Conservation (phyloP, 2,329 filamentous ascomycete genomes). For the Fusarium sp. region DNA sequence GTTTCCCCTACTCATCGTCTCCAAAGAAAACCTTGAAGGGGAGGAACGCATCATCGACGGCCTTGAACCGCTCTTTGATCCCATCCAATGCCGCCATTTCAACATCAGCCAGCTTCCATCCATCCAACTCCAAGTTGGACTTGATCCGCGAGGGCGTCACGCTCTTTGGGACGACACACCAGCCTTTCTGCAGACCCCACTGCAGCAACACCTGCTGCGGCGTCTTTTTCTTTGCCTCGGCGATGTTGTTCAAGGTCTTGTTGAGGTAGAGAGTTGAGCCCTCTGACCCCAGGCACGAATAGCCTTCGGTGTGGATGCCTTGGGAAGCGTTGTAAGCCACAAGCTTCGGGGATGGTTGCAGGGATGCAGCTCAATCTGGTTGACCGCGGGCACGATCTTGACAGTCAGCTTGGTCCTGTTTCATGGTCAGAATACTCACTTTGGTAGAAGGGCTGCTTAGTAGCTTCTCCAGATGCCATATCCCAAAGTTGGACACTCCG, state of each 20-base stretch:
- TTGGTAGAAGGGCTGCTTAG: conserved; percentile 73
- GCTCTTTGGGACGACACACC: conserved; percentile 87
- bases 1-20: conserved; percentile 73
- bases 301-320: conserved; percentile 79
- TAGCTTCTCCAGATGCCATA: conserved; percentile 81
- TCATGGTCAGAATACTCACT: conserved; percentile 50
- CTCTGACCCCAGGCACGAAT: conserved; percentile 78
- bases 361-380: conserved; percentile 85
- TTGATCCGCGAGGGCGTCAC: conserved; percentile 79
- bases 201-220: conserved; percentile 80
- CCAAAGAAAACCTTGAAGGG: conserved; percentile 85
- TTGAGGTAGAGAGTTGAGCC: conserved; percentile 78
- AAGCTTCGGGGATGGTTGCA: conserved; percentile 83
- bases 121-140: conserved; percentile 79
- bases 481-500: conserved; percentile 87
- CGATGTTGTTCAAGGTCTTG: conserved; percentile 69
- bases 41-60: conserved; percentile 79
- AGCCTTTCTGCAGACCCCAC: conserved; percentile 85
- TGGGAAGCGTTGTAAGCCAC: conserved; percentile 77
- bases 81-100: conserved; percentile 76
- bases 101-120: conserved; percentile 76
- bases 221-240: conserved; percentile 73
- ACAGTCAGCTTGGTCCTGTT: background rate
- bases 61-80: conserved; percentile 82
- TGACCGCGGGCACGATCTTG: conserved; percentile 72